Base-by-base conservation (phyloP, 2,329 filamentous ascomycete species). In the Pleomassaria siparia region DNA sequence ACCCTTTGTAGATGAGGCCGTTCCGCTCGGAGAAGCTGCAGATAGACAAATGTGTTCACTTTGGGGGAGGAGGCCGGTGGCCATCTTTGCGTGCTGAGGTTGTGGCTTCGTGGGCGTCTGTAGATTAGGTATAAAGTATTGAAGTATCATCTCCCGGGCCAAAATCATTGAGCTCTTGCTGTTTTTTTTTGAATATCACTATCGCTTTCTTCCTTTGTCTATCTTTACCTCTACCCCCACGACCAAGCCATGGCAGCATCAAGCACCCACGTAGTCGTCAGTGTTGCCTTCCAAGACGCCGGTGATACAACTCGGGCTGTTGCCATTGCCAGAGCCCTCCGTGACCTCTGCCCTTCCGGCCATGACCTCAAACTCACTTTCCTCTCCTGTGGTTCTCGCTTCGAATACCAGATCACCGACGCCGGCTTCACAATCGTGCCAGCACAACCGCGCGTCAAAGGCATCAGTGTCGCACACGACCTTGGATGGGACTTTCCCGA, bases 401-500 rank as follows among this genome's bases (percentile, higher is more conserved):
- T 67, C 46, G 62, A 67, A 26, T 61, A 66, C 44, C 57, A 61
- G 35, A 67, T 67, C 39, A 62, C 53, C 20, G 53, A 64, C 42
- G 64, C 63, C 36, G 62, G 63, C 3, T 67, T 67, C 54, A 51
- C 55, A 44, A 65, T 67, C n/a, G 64, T 66, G 9, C 51, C 60
- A 7, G 60, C 59, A 10, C 58, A 64, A 40, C 64, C 64, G 24
- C 60, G 62, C 8, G 64, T 67, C 5, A 60, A 62, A 40, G 64
- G 64, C 5, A 55, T 63, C 26, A 63, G 59, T 8, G 64, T 67
- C 10, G 63, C 63, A 9, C 60, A 67, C 30, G 64, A 67, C 41
- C 58, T 67, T 4, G 64, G 64, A 6, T 66, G 63, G 63, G 64
- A 67, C 40, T 67, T 63, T 50, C 64, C 64, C 4, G 64, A 67